These are phyloP conservation scores for Boletus semigastroideus DNA, from an alignment of 1,284 basidiomycete species.

Conservation along the genomic window DNA sequence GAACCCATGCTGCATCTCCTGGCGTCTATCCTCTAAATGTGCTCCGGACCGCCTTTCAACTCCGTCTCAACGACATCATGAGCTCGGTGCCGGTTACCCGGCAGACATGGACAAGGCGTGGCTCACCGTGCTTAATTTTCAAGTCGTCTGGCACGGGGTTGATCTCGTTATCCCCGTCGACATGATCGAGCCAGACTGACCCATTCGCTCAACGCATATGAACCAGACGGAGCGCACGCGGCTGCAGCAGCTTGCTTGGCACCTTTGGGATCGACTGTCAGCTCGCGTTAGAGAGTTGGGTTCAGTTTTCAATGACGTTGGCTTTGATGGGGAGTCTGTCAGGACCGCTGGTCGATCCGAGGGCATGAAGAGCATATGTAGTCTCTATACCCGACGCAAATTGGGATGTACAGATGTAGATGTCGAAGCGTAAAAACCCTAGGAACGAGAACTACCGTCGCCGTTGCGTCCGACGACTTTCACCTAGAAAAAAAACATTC, in stretches of 20 bases:
- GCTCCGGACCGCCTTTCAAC: slow-evolving; percentile 60
- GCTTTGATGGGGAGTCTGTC: slow-evolving; percentile 49
- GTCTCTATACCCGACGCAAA: no score
- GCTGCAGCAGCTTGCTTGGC: slow-evolving; percentile 52
- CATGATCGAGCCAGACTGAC: slow-evolving; percentile 20
- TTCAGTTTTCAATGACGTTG: slow-evolving; percentile 57
- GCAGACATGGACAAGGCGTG: slow-evolving; percentile 53
- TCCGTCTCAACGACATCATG: slow-evolving; percentile 67
- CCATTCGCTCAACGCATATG: slow-evolving; percentile 42
- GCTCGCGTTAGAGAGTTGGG: slow-evolving; percentile 45
- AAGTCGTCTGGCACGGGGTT: slow-evolving; percentile 43
- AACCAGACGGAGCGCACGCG: slow-evolving; percentile 70
- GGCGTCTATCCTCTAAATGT: slow-evolving; percentile 63
- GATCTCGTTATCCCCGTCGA: slow-evolving; percentile 46
- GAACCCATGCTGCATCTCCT: slow-evolving; percentile 50
- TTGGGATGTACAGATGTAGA: not conserved
- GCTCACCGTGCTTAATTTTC: slow-evolving; percentile 58
- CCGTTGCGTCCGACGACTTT: slow-evolving; percentile 33
- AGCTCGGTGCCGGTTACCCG: slow-evolving; percentile 56
- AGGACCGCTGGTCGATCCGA: slow-evolving; percentile 27
- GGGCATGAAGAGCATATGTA: slow-evolving; percentile 4
- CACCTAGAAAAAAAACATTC: slow-evolving; percentile 17
- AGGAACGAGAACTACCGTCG: slow-evolving; percentile 16
- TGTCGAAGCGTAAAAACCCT: no score
- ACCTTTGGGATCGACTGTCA: slow-evolving; percentile 39